phyloP scores from a whole-genome alignment of 345 rosid genomes.

The Dipteronia dyeriana region DNA sequence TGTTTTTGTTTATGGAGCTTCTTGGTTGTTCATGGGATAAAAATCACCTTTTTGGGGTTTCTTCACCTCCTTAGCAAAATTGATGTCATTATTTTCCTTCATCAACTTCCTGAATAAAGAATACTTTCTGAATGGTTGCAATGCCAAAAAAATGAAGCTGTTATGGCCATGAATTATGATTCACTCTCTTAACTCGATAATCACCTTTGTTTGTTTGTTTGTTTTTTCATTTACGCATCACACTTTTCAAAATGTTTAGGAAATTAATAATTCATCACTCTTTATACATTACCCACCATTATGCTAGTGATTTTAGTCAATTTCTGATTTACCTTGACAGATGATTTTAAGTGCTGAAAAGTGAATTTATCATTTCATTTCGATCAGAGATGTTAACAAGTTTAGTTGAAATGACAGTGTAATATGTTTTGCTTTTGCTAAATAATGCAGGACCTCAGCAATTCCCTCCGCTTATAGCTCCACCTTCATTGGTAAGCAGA shows the following conservation, averaged over 20 bases:
- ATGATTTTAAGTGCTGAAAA: not conserved
- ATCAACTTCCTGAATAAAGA: no score
- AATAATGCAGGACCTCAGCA: conserved; percentile 68
- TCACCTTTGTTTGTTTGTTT: not conserved
- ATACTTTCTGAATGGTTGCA: no score
- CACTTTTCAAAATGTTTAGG: not conserved
- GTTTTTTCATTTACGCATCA: not conserved
- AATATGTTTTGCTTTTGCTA: conserved; percentile 9
- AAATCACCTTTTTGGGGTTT: not conserved
- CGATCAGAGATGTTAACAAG: not conserved
- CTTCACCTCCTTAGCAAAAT: not conserved
- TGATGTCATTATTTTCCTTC: not conserved
- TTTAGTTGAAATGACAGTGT: not conserved
- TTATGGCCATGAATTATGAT: not conserved
- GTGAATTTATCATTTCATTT: not conserved
- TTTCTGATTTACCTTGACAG: not conserved
- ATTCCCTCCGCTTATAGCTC: conserved; percentile 69
- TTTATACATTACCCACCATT: not conserved
- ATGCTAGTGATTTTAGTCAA: not conserved
- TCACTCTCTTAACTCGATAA: not conserved
- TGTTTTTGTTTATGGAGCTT: not conserved
- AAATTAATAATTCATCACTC: not conserved
- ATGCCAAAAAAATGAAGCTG: not conserved
- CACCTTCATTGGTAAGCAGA: conserved; percentile 64
- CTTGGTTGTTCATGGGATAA: not conserved